Evolutionary conservation across 2,329 filamentous ascomycete species (phyloP), one percentile per base, ranked within the genome.

Genomic region (Botrytis medusae): DNA sequence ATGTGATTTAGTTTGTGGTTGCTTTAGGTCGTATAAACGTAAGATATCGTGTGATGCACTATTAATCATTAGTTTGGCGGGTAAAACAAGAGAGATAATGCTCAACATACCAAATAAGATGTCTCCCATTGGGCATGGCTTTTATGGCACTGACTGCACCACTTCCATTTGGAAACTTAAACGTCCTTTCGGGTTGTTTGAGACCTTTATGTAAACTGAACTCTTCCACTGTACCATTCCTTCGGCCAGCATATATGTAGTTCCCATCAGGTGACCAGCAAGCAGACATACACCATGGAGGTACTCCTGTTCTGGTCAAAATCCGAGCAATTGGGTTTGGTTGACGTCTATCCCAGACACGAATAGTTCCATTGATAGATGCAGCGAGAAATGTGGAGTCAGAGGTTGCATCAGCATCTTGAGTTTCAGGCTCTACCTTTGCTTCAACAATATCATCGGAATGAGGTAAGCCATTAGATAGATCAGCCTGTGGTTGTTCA

Each of bases 191-290:
- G 0, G 95, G 91, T 76, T 89, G 87, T 83, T 92, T 92, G 1
- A 93, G 87, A 1, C 91, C 90, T 79, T 94, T 94, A 81, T 96
- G 93, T 29, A 99, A 86, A 79, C 90, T 94, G 83, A 93, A 99
- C 82, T 99, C 96, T 78, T 99, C 96, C 0, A 99, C 96, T 0
- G 94, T 97, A 69, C 89, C 89, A 82, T 98, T 98, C 73, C 96
- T 88, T 42, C 96, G 87, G 0, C 96, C 96, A 0, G 93, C 95
- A 83, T 97, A 99, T 78, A 99, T 95, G 82, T 90, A 94, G 83
- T 98, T 98, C 22, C 96, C 96, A 81, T 98, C 93, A 0, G 94
- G 94, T 72, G 92, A 95, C 96, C 96, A 99, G 84, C 94, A 97
- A 0, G 94, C 94, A 77, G 93, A 95, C 90, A 97, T 98, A 82